These are phyloP conservation scores for Lojkania enalia DNA, from an alignment of 2,329 filamentous ascomycete species.

Conservation along the genomic window DNA sequence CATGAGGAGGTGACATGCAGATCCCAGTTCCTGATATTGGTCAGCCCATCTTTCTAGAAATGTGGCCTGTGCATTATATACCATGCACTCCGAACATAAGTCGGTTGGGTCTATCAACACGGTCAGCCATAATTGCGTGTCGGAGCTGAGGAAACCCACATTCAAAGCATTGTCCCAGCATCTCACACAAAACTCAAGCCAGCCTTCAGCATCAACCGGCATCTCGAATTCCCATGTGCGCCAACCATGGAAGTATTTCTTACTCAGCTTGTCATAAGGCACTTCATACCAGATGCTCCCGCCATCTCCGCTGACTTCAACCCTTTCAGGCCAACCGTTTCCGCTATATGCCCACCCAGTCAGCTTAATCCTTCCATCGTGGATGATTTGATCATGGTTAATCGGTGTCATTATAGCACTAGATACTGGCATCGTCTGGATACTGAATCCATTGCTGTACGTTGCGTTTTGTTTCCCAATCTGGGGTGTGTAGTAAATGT, in stretches of 20 bases:
- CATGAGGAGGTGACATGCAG: slow-evolving; percentile 66
- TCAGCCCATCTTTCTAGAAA: slow-evolving; percentile 11
- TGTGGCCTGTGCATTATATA: slow-evolving; percentile 13
- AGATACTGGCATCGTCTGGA: slow-evolving; percentile 73
- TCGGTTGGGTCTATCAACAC: slow-evolving; percentile 45
- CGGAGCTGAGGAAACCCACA: slow-evolving; percentile 19
- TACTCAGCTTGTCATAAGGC: slow-evolving; percentile 61
- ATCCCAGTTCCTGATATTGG: slow-evolving; percentile 63
- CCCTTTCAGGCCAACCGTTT: slow-evolving; percentile 57
- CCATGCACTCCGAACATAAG: slow-evolving; percentile 49
- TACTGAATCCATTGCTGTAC: slow-evolving; percentile 64
- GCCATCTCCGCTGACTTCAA: slow-evolving; percentile 66
- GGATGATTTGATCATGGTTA: slow-evolving; percentile 63
- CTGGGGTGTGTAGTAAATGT: slow-evolving; percentile 70
- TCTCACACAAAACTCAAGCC: slow-evolving; percentile 50
- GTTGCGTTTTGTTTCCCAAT: slow-evolving; percentile 67
- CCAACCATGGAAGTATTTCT: slow-evolving; percentile 68
- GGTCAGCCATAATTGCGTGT: slow-evolving; percentile 11
- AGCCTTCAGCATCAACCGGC: slow-evolving; percentile 58
- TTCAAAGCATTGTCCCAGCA: slow-evolving; percentile 53
- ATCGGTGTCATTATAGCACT: slow-evolving; percentile 67
- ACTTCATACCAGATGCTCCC: slow-evolving; percentile 68
- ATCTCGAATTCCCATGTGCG: slow-evolving; percentile 65
- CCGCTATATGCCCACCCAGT: slow-evolving; percentile 53
- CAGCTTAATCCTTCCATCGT: slow-evolving; percentile 61